phyloP scores from a whole-genome alignment of 2,329 filamentous ascomycete genomes.

The Phaeosphaeria sp. region DNA sequence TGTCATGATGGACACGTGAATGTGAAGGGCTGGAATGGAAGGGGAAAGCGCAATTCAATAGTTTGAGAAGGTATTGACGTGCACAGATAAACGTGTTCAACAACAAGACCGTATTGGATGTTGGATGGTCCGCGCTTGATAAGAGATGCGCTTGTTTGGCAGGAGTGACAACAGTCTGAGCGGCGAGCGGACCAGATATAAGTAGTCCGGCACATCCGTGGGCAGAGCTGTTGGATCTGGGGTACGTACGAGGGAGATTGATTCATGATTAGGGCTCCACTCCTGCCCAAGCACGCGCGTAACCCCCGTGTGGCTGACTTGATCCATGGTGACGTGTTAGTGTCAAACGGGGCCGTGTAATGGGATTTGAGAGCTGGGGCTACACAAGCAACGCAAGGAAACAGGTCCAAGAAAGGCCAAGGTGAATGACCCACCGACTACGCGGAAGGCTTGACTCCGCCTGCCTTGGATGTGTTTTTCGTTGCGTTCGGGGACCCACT shows the following conservation, averaged over 20 bases:
- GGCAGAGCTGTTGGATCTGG: slow-evolving; percentile 20
- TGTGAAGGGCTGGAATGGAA: not conserved
- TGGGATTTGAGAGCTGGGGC: slow-evolving; percentile 33
- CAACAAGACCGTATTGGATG: slow-evolving; percentile 17
- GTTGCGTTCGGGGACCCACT: slow-evolving; percentile 26
- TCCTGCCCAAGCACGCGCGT: slow-evolving; percentile 35
- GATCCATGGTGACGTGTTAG: slow-evolving; percentile 45
- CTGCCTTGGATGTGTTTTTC: slow-evolving; percentile 33
- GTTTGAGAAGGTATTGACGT: slow-evolving; percentile 13
- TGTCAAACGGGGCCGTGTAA: slow-evolving; percentile 38
- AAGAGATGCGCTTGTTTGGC: slow-evolving; percentile 18
- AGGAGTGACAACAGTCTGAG: slow-evolving; percentile 9
- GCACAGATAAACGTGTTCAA: slow-evolving; percentile 22
- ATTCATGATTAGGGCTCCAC: slow-evolving; percentile 32
- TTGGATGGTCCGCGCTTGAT: slow-evolving; percentile 22
- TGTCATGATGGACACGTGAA: slow-evolving; percentile 18
- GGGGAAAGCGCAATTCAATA: slow-evolving; percentile 14
- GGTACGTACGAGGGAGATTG: slow-evolving; percentile 19
- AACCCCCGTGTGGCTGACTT: slow-evolving; percentile 30
- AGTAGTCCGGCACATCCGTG: slow-evolving; percentile 25
- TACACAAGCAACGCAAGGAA: slow-evolving; percentile 48
- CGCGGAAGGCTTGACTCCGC: slow-evolving; percentile 38
- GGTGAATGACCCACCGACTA: slow-evolving; percentile 28
- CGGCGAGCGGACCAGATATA: slow-evolving; percentile 21
- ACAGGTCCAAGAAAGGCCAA: slow-evolving; percentile 44